Evolutionary conservation across 352 stramenopile species (phyloP).

Genomic region (Phytophthora sp.): DNA sequence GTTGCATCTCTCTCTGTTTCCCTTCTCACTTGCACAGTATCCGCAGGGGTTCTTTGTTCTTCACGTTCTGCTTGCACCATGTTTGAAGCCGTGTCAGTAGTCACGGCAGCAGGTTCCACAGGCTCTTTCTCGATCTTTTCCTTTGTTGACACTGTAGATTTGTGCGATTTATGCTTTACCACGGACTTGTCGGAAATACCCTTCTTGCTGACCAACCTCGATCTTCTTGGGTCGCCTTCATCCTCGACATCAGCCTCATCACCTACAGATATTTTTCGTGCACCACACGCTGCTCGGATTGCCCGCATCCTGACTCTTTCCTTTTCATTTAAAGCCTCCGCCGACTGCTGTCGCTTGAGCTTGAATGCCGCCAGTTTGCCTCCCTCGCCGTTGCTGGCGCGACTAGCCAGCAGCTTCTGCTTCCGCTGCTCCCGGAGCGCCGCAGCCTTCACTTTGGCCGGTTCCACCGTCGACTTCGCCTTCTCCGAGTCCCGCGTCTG

Average conservation of each 20-base stretch:
- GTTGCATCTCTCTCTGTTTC: too few species aligned
- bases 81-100: too few species aligned
- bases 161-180: neutral
- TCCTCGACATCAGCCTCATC: slow-evolving; percentile 17
- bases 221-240: neutral
- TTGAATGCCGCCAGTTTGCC: slow-evolving; percentile 1
- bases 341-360: slow-evolving; percentile 5
- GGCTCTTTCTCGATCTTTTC: too few species aligned
- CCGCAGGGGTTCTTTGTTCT: too few species aligned
- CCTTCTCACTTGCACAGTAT: too few species aligned
- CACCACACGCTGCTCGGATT: neutral
- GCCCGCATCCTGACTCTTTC: slow-evolving; percentile 1
- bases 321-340: neutral
- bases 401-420: slow-evolving; percentile 3
- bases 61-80: too few species aligned
- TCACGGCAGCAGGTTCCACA: too few species aligned
- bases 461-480: neutral
- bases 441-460: neutral
- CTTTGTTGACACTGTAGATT: too few species aligned
- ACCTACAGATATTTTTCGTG: neutral
- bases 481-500: neutral
- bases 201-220: too few species aligned
- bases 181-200: neutral
- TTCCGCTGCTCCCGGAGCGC: slow-evolving; percentile 1
- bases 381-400: neutral